Evolutionary conservation across 2,329 filamentous ascomycete species (phyloP), one percentile per base, ranked within the genome.

Genomic region (Penicillium sp.): DNA sequence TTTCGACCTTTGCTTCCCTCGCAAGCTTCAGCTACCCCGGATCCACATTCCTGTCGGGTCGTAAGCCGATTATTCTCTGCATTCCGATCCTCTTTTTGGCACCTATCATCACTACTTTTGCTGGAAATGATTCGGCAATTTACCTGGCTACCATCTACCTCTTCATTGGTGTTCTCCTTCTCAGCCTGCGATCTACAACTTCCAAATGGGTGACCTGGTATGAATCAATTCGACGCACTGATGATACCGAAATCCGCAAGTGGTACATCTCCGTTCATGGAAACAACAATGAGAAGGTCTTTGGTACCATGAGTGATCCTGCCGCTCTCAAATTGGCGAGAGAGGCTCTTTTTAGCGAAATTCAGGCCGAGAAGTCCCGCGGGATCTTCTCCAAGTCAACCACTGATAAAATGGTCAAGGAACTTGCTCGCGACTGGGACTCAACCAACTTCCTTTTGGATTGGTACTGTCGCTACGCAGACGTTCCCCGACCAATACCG

Each of bases 131-230:
- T 66, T 77, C 85, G 0, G 75, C 80, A 28, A 81, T 89, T 33
- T 89, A 89, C 66, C 79, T 87, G 1, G 77, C 80, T 2, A 76
- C 87, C 1, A 75, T 87, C 1, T 87, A 83, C 59, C 63, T 80
- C 3, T 87, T 88, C 66, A 77, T 88, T 4, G 68, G 76, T 9
- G 67, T 82, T 6, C 78, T 88, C 1, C 66, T 87, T 1, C 68
- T 85, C 22, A 83, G 83, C 10, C 82, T 86, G 61, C 80, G 85
- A n/a, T 77, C 76, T 1, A 80, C 86, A 6, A 82, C 82, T 40
- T 82, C 83, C 24, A 81, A 84, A 65, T 89, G 87, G 87, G 83
- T 84, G 4, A 84, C 81, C 2, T 89, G 86, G 86, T 75, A 75
- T 59, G 75, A 76, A 62, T 73, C 69, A 4, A 74, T 83, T 28